Percentiles rank a stretch among this genome's conserved stretches.
Evolutionary conservation across 345 rosid genomes (phyloP).

Genomic region (Eucalyptus tenuipes): DNA sequence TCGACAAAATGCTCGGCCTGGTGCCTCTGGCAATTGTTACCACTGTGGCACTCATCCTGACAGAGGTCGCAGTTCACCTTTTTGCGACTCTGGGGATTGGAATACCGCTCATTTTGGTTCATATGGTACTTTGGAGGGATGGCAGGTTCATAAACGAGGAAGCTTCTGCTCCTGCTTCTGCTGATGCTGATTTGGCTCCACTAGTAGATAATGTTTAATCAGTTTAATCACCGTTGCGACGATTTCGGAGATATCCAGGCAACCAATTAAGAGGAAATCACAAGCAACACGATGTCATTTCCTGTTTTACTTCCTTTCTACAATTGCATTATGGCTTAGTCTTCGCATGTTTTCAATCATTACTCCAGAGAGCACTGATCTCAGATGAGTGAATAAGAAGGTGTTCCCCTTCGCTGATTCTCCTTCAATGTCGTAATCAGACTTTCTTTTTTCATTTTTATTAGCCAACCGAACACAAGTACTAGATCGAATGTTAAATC

Average conservation of each 20-base stretch:
- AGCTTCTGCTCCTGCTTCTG: not conserved
- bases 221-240: too few species aligned
- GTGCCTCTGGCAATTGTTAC: not conserved
- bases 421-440: not conserved
- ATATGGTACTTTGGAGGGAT: conserved; percentile 6
- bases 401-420: not conserved
- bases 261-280: not conserved
- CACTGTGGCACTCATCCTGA: not conserved
- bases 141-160: not conserved
- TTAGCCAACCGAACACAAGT: not conserved
- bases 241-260: too few species aligned
- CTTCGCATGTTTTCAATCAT: not conserved
- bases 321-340: not conserved
- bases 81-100: not conserved
- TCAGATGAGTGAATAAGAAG: not conserved
- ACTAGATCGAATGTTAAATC: not conserved
- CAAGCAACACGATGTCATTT: not conserved
- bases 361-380: not conserved
- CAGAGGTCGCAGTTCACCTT: not conserved
- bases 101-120: not conserved
- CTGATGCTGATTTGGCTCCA: not conserved
- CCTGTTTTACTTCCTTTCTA: not conserved
- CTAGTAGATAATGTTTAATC: not conserved
- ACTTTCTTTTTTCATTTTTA: too few species aligned
- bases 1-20: not conserved